These are phyloP conservation scores for Elsinoe perseae DNA, from an alignment of 2,329 filamentous ascomycete species.

Conservation along the genomic window DNA sequence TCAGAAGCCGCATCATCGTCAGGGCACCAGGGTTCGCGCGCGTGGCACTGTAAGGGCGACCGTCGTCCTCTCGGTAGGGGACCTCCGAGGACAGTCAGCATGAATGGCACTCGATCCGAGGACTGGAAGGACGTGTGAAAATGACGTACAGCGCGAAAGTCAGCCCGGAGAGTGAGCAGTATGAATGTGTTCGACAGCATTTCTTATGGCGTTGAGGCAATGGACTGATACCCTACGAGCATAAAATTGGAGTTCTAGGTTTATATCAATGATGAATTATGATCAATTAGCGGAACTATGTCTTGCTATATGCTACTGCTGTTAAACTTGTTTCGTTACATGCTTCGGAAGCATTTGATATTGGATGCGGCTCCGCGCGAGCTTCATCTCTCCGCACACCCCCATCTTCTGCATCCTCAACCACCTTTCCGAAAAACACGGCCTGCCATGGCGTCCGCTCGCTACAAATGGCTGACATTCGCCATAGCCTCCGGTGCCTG, in stretches of 20 bases:
- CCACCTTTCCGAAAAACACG: not conserved
- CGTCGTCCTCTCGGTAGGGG: no score
- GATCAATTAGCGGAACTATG: not conserved
- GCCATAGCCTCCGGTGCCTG: slow-evolving; percentile 68
- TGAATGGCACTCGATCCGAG: no score
- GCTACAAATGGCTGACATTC: slow-evolving; percentile 49
- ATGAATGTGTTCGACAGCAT: not conserved
- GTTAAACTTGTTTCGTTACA: not conserved
- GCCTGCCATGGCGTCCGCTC: slow-evolving; percentile 15
- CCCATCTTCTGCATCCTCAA: not conserved
- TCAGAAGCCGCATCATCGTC: no score
- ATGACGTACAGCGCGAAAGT: no score
- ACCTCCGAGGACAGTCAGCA: no score
- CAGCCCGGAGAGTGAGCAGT: not conserved
- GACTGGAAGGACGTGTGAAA: no score
- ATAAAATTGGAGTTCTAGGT: not conserved
- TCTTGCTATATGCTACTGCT: not conserved
- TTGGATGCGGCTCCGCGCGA: slow-evolving; percentile 10
- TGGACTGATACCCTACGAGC: not conserved
- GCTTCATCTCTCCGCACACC: not conserved
- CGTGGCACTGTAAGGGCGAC: no score
- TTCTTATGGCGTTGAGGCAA: not conserved
- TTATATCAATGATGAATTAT: not conserved
- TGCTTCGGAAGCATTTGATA: not conserved
- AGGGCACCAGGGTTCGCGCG: no score